Evolutionary conservation across 2,329 filamentous ascomycete species (phyloP).

Genomic region (Microcera coccophila): DNA sequence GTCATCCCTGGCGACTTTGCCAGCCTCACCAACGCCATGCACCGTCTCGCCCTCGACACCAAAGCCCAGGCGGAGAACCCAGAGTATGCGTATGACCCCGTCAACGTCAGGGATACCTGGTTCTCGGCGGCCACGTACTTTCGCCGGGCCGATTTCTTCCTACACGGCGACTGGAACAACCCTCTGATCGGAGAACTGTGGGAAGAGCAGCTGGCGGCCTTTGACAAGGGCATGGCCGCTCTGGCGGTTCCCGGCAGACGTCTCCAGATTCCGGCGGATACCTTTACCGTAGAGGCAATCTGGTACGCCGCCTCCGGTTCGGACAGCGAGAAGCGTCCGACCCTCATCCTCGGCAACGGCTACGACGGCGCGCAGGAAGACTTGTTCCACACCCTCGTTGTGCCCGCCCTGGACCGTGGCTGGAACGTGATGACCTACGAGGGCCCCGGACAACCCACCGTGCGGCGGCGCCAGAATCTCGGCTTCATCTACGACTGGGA

Average conservation of each 20-base stretch:
- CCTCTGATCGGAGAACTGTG: slow-evolving; percentile 37
- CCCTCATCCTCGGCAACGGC: slow-evolving; percentile 38
- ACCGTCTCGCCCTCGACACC: slow-evolving; percentile 5
- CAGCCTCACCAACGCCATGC: slow-evolving; percentile 8
- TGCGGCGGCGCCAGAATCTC: slow-evolving; percentile 38
- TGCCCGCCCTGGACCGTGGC: slow-evolving; percentile 34
- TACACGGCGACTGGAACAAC: slow-evolving; percentile 38
- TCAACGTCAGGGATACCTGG: slow-evolving; percentile 23
- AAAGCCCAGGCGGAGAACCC: slow-evolving; percentile 1
- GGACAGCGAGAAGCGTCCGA: slow-evolving; percentile 24
- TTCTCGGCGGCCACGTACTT: slow-evolving; percentile 43
- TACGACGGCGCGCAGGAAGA: slow-evolving; percentile 42
- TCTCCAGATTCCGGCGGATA: slow-evolving; percentile 26
- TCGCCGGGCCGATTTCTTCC: slow-evolving; percentile 40
- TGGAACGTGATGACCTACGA: slow-evolving; percentile 44
- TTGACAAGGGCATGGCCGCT: slow-evolving; percentile 35
- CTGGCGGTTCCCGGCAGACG: slow-evolving; percentile 32
- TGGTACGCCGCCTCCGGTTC: slow-evolving; percentile 13
- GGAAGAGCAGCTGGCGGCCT: slow-evolving; percentile 33
- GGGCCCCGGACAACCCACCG: slow-evolving; percentile 42
- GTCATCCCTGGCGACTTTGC: slow-evolving; percentile 8
- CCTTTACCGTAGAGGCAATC: slow-evolving; percentile 34
- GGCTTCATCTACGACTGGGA: slow-evolving; percentile 46
- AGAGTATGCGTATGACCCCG: not conserved
- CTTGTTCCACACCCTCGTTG: slow-evolving; percentile 36